Evolutionary conservation across 306 rosid species (phyloP).

Genomic region (Begonia fuchsioides): DNA sequence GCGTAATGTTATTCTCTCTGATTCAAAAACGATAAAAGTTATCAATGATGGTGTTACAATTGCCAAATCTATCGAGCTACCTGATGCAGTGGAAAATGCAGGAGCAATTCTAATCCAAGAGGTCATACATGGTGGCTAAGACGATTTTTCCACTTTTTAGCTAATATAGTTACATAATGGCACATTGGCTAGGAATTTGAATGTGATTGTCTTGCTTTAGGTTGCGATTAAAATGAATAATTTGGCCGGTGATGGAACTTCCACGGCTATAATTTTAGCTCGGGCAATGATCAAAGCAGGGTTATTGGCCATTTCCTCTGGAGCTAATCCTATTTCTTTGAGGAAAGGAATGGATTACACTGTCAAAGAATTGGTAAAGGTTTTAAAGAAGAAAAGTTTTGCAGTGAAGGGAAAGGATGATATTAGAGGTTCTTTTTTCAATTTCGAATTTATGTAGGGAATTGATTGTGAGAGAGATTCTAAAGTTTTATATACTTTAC

Average conservation of each 20-base stretch:
- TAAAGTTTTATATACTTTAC: conserved; percentile 4
- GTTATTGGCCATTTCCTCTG: conserved; percentile 61
- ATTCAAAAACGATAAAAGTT: conserved; percentile 48
- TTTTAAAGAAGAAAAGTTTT: conserved; percentile 60
- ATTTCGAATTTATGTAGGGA: background rate
- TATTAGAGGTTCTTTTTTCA: conserved; percentile 50
- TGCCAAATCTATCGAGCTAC: conserved; percentile 77
- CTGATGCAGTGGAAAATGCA: conserved; percentile 79
- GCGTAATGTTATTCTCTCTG: conserved; percentile 85
- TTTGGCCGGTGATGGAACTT: conserved; percentile 94
- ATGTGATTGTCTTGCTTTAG: conserved; percentile 26
- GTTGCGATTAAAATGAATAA: conserved; percentile 89
- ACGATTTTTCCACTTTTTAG: conserved; percentile 10
- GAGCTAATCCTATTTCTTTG: conserved; percentile 82
- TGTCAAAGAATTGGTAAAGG: conserved; percentile 49
- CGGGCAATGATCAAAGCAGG: conserved; percentile 78
- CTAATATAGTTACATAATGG: too few relatives aligned
- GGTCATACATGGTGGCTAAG: conserved; percentile 61
- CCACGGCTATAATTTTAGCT: conserved; percentile 85
- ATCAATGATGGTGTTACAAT: conserved; percentile 89
- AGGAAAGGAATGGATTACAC: conserved; percentile 91
- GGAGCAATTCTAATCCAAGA: conserved; percentile 96
- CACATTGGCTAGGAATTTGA: too few relatives aligned
- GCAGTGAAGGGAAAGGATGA: conserved; percentile 77
- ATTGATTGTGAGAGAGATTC: too few relatives aligned